phyloP scores from a whole-genome alignment of 345 rosid genomes.

The Lepidium aucheri region DNA sequence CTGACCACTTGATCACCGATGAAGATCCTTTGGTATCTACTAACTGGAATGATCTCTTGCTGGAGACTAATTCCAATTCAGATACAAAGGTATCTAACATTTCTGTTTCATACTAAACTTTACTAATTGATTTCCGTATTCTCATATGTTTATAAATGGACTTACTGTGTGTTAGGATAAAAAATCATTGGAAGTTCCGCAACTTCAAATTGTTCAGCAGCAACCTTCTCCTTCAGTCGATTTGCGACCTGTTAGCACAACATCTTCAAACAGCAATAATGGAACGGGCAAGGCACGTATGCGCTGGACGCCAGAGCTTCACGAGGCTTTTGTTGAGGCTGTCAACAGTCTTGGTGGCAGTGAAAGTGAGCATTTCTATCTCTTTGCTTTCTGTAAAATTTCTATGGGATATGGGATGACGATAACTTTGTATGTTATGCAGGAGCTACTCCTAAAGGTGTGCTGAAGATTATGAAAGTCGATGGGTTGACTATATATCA shows the following conservation, averaged over 20 bases:
- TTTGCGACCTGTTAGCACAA: slow-evolving; percentile 34
- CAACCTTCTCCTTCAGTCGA: slow-evolving; percentile 56
- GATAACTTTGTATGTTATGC: neutral
- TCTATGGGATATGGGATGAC: neutral
- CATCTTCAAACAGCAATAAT: slow-evolving; percentile 44
- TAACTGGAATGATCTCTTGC: slow-evolving; percentile 68
- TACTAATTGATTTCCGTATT: neutral
- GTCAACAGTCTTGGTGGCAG: slow-evolving; percentile 88
- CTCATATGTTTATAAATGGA: slow-evolving; percentile 15
- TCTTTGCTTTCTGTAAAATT: neutral
- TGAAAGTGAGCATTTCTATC: slow-evolving; percentile 50
- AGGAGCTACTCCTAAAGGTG: slow-evolving; percentile 98
- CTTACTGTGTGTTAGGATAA: slow-evolving; percentile 17
- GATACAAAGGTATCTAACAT: slow-evolving; percentile 59
- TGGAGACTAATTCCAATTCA: slow-evolving; percentile 41
- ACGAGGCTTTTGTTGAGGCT: slow-evolving; percentile 93
- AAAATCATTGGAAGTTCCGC: slow-evolving; percentile 15
- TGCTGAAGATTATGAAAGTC: slow-evolving; percentile 79
- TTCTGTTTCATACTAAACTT: neutral
- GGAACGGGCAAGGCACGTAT: slow-evolving; percentile 56
- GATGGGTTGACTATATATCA: slow-evolving; percentile 90
- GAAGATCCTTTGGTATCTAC: slow-evolving; percentile 54
- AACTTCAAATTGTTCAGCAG: slow-evolving; percentile 35
- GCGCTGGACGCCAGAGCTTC: slow-evolving; percentile 99
- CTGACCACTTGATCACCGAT: slow-evolving; percentile 79